These are phyloP conservation scores for Metschnikowia koreensis DNA, from an alignment of 805 yeast species.

Conservation along the genomic window DNA sequence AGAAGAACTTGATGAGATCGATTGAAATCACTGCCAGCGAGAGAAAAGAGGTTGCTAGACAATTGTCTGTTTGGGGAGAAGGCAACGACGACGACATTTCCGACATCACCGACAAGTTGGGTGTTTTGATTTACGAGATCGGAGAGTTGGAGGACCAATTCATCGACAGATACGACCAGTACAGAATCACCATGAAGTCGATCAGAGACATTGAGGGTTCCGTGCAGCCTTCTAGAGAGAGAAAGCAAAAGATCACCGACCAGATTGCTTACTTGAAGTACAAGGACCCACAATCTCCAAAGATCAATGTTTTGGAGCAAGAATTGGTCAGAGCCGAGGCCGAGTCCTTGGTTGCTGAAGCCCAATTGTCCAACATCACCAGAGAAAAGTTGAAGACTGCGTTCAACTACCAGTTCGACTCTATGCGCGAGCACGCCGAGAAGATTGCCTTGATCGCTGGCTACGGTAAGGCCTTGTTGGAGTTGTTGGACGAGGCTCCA, in stretches of 20 bases:
- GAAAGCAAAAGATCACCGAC: constrained; percentile 96
- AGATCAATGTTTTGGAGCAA: constrained; percentile 92
- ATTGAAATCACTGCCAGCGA: constrained; percentile 91
- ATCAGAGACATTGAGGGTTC: constrained; percentile 96
- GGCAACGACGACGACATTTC: constrained; percentile 96
- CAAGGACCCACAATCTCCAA: constrained; percentile 97
- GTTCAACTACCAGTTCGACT: constrained; percentile 94
- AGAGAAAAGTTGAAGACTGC: constrained; percentile 98
- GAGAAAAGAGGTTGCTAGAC: constrained; percentile 95
- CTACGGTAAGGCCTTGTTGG: constrained; percentile 95
- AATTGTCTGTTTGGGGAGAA: constrained; percentile 96
- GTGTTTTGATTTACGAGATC: constrained; percentile 91
- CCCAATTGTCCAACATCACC: constrained; percentile 96
- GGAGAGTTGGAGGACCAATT: constrained; percentile 98
- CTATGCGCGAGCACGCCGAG: constrained; percentile 91
- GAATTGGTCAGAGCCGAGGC: constrained; percentile 99
- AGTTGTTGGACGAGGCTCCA: constrained; percentile 92
- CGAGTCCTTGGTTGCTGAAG: constrained; percentile 98
- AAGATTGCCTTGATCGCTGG: constrained; percentile 97
- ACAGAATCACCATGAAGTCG: constrained; percentile 91
- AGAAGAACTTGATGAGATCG: constrained; percentile 92
- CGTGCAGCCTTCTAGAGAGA: constrained; percentile 97
- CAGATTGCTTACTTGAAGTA: constrained; percentile 96
- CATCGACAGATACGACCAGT: constrained; percentile 97
- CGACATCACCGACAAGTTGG: constrained; percentile 95